These are phyloP conservation scores for Exsudoporus floridanus DNA, from an alignment of 1,284 basidiomycete genomes.

Conservation along the genomic window DNA sequence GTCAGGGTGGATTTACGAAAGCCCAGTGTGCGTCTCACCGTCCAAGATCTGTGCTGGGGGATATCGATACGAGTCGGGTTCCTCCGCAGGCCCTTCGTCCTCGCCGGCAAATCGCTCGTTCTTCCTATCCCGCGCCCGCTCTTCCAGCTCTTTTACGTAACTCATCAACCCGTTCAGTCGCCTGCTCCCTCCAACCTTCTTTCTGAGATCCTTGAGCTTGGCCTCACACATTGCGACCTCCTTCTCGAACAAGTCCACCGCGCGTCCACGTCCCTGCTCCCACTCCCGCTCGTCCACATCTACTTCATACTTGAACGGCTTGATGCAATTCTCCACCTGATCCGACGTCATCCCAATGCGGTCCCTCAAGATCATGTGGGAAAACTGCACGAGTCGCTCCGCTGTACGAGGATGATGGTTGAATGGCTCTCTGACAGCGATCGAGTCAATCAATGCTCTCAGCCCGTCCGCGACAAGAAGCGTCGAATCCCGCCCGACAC, in stretches of 20 bases:
- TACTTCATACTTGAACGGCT: constrained; percentile 97
- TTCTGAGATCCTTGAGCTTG: constrained; percentile 83
- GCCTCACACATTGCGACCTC: constrained; percentile 85
- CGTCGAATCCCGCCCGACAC: constrained; percentile 93
- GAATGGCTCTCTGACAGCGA: constrained; percentile 88
- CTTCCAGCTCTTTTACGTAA: constrained; percentile 85
- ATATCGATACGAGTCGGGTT: constrained; percentile 80
- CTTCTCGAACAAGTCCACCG: constrained; percentile 78
- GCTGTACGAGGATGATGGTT: constrained; percentile 85
- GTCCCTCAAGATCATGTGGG: constrained; percentile 89
- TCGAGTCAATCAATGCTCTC: constrained; percentile 84
- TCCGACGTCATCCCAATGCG: constrained; percentile 91
- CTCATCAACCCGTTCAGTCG: constrained; percentile 76
- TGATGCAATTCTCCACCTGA: constrained; percentile 99
- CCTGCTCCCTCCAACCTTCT: constrained; percentile 82
- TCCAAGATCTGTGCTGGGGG: constrained; percentile 89
- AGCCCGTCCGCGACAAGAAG: constrained; percentile 94
- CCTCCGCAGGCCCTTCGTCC: constrained; percentile 42
- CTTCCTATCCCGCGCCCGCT: constrained; percentile 73
- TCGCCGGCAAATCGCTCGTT: constrained; percentile 43
- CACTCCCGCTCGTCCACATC: constrained; percentile 91
- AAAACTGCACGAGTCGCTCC: constrained; percentile 88
- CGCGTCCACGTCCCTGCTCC: constrained; percentile 78
- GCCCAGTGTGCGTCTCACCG: constrained; percentile 45
- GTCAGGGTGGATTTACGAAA: constrained; percentile 5